Conservation (phyloP, 495 filamentous ascomycete genomes). For the Hypoxylon crocopeplum region DNA sequence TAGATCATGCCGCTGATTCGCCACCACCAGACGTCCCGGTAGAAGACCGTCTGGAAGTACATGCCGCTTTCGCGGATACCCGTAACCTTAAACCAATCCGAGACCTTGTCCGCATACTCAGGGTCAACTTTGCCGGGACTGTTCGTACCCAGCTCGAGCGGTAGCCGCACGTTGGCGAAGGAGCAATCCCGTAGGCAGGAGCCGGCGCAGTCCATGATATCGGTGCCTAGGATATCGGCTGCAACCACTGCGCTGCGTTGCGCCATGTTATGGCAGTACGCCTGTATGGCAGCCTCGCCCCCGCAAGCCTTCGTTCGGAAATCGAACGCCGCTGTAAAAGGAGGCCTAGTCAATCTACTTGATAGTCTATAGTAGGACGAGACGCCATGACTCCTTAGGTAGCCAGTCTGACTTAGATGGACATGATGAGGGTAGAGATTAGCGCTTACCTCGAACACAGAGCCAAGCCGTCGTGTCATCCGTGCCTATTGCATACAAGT, state of each 20-base stretch:
- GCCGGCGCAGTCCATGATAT: conserved; percentile 64
- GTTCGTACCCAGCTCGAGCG: conserved; percentile 52
- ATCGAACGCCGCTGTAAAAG: conserved; percentile 66
- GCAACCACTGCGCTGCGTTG: conserved; percentile 60
- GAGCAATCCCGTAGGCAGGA: conserved; percentile 46
- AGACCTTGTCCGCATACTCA: conserved; percentile 5
- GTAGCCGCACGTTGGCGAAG: conserved; percentile 73
- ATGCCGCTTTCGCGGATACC: conserved; percentile 28
- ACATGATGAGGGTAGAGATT: neutral
- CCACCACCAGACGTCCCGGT: conserved; percentile 66
- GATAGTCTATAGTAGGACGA: too few relatives aligned
- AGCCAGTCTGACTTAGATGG: neutral
- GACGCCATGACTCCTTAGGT: neutral
- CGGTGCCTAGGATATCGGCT: conserved; percentile 67
- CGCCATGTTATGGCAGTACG: conserved; percentile 64
- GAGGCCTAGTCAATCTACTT: conserved; percentile 18
- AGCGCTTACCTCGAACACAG: conserved; percentile 23
- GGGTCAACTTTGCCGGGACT: conserved; percentile 29
- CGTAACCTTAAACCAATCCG: conserved; percentile 27
- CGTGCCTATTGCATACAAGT: conserved; percentile 3
- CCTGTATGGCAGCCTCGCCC: conserved; percentile 70
- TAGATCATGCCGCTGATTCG: conserved; percentile 75
- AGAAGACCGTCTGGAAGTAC: conserved; percentile 53
- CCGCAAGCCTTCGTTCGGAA: conserved; percentile 71
- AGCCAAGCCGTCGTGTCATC: conserved; percentile 30